Evolutionary conservation across 2,329 filamentous ascomycete genomes (phyloP).

Genomic region (Trichoderma lentiforme): DNA sequence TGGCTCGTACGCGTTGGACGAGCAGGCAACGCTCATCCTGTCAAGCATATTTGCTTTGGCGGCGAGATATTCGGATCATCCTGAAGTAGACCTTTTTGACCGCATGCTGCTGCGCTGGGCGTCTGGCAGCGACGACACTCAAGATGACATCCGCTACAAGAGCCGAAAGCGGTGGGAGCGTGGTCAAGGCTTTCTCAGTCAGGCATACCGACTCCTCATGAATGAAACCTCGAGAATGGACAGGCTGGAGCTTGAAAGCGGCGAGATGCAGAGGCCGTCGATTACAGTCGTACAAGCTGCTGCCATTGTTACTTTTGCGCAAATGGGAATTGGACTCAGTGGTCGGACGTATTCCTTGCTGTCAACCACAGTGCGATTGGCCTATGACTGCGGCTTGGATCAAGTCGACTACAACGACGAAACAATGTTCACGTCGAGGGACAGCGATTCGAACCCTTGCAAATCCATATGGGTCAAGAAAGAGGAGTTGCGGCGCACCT

Average conservation of each 20-base stretch:
- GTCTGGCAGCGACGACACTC: not conserved
- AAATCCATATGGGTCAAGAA: not conserved
- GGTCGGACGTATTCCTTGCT: not conserved
- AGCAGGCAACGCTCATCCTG: not conserved
- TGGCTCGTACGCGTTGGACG: not conserved
- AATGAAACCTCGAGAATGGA: not conserved
- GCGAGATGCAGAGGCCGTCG: not conserved
- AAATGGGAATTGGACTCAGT: not conserved
- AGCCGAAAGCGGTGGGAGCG: not conserved
- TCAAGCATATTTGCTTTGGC: not conserved
- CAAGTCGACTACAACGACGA: not conserved
- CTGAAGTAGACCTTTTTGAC: not conserved
- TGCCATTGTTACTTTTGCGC: not conserved
- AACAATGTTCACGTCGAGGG: not conserved
- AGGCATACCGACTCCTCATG: not conserved
- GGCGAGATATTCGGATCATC: not conserved
- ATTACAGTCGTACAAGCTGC: not conserved
- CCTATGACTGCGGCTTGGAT: not conserved
- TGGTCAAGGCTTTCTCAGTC: not conserved
- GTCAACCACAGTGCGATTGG: not conserved
- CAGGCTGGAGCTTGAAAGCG: not conserved
- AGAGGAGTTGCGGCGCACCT: not conserved
- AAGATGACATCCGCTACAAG: not conserved
- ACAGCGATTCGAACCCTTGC: not conserved
- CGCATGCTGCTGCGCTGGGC: not conserved